phyloP scores from a whole-genome alignment of 1,139 yeast genomes.

The Suzukiozyma palmioleophila region DNA sequence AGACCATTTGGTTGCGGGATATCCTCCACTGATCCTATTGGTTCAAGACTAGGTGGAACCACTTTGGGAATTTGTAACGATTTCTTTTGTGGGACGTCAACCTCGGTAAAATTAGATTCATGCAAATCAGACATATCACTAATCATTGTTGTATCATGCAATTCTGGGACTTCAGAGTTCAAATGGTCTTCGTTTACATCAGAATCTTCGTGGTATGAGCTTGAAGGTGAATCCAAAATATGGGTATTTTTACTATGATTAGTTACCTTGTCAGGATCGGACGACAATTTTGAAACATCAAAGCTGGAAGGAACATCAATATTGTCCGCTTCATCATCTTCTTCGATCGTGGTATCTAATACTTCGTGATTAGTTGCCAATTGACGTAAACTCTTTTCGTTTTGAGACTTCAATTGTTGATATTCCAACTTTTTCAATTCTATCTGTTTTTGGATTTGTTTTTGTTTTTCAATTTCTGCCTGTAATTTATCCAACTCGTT shows the following conservation, averaged over 20 bases:
- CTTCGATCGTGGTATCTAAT: slow-evolving; percentile 4
- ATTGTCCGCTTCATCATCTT: slow-evolving; percentile 4
- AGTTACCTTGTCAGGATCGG: neutral
- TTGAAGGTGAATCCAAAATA: neutral
- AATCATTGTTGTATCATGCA: slow-evolving; percentile 1
- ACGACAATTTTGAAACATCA: neutral
- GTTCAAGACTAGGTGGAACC: neutral
- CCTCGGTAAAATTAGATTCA: neutral
- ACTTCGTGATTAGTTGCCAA: slow-evolving; percentile 5
- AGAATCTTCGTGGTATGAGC: neutral
- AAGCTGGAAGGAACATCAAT: neutral
- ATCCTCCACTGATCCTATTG: neutral
- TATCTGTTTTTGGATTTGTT: slow-evolving; percentile 25
- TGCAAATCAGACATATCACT: slow-evolving; percentile 1
- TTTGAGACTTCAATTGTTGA: slow-evolving; percentile 23
- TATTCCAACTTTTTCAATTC: slow-evolving; percentile 29
- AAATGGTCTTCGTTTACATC: slow-evolving; percentile 1
- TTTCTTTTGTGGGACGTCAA: neutral
- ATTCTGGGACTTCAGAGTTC: neutral
- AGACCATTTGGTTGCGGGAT: neutral
- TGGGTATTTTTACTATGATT: neutral
- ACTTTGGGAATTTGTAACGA: neutral
- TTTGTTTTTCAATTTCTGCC: slow-evolving; percentile 28
- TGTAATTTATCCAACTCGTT: slow-evolving; percentile 12
- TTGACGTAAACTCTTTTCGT: slow-evolving; percentile 17